phyloP scores from a whole-genome alignment of 2,329 filamentous ascomycete species.

The Ascochyta viciae-villosae region DNA sequence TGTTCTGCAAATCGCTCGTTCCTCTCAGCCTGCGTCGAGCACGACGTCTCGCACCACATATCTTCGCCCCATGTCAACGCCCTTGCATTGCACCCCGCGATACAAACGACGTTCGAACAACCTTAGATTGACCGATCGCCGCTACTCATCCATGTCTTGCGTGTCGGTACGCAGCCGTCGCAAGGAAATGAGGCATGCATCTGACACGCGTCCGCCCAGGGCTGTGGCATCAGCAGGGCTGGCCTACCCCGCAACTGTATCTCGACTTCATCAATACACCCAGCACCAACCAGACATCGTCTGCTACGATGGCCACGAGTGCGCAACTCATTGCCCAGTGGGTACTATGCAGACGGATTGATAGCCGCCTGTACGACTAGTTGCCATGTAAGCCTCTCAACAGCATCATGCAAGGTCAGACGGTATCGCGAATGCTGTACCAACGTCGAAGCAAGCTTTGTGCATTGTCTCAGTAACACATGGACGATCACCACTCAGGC shows the following conservation, averaged over 20 bases:
- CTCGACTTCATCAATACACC: neutral
- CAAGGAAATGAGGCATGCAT: slow-evolving; percentile 16
- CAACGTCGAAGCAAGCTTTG: slow-evolving; percentile 14
- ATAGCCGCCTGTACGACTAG: slow-evolving; percentile 2
- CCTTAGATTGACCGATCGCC: slow-evolving; percentile 11
- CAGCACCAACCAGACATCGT: neutral
- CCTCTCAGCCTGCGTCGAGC: neutral
- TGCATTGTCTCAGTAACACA: slow-evolving; percentile 21
- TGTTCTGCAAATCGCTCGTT: slow-evolving; percentile 1
- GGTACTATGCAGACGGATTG: neutral
- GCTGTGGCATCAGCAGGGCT: neutral
- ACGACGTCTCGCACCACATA: neutral
- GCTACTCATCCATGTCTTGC: slow-evolving; percentile 4
- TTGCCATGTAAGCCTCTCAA: slow-evolving; percentile 1
- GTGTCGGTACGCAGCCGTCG: slow-evolving; percentile 8
- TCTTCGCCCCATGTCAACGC: neutral
- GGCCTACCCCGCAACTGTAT: slow-evolving; percentile 8
- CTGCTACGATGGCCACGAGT: neutral
- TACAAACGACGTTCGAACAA: slow-evolving; percentile 12
- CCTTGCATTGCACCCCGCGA: neutral
- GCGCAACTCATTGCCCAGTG: neutral
- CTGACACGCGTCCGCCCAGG: slow-evolving; percentile 11
- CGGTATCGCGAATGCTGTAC: slow-evolving; percentile 9
- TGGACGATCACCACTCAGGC: slow-evolving; percentile 6
- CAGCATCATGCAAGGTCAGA: slow-evolving; percentile 18